Evolutionary conservation across 306 rosid genomes (phyloP).

Genomic region (Astragalus membranaceus): DNA sequence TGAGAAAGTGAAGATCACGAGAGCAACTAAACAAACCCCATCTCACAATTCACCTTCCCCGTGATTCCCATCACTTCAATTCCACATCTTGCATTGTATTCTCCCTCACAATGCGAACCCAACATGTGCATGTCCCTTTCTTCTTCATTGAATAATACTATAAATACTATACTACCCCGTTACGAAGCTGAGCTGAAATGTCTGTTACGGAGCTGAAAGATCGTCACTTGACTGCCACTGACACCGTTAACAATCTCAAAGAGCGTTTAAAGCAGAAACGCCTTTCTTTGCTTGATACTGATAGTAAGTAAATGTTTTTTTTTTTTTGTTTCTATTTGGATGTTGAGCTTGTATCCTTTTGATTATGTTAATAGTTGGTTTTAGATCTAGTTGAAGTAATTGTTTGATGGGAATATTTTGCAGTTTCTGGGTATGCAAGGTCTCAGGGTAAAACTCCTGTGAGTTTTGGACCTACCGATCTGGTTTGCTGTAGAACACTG

Average conservation of each 20-base stretch:
- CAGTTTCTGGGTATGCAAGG: constrained; percentile 60
- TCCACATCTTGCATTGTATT: constrained; percentile 6
- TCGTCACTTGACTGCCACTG: constrained; percentile 58
- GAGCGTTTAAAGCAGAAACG: constrained; percentile 63
- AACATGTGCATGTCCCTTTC: neutral
- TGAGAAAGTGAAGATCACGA: neutral
- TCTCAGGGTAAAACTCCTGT: constrained; percentile 59
- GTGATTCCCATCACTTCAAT: neutral
- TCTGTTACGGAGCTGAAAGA: constrained; percentile 74
- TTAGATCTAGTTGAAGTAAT: constrained; percentile 33
- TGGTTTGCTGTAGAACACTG: constrained; percentile 82
- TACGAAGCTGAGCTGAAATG: constrained; percentile 28
- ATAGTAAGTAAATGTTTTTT: constrained; percentile 26
- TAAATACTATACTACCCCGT: neutral
- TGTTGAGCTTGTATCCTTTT: neutral
- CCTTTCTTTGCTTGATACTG: constrained; percentile 66
- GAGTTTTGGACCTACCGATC: constrained; percentile 75
- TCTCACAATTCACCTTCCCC: neutral
- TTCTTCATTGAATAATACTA: neutral
- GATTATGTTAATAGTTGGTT: neutral
- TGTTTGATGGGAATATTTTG: constrained; percentile 11
- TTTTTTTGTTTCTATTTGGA: neutral
- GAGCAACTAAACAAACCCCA: neutral
- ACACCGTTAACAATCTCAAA: constrained; percentile 63
- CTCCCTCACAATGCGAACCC: neutral